A percentile compares a stretch with the other conserved stretches of the same genome.
Evolutionary conservation across 495 filamentous ascomycete species (phyloP).

Genomic region (Neurospora sp.): DNA sequence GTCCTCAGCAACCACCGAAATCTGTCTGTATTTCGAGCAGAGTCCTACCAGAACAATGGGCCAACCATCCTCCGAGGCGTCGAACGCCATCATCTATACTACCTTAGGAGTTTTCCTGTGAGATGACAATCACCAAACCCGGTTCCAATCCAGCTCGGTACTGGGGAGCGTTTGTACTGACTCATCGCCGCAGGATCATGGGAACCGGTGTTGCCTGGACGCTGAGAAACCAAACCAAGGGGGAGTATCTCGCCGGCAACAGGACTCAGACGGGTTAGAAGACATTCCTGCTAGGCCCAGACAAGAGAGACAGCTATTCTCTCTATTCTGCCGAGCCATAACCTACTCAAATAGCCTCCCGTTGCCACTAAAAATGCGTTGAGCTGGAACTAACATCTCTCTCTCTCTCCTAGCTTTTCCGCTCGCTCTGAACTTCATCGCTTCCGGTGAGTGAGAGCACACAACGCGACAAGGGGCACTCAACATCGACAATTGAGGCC

Average conservation of each 20-base stretch:
- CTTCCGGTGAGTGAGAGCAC: slow-evolving; percentile 59
- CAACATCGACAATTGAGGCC: neutral
- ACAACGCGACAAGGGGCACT: slow-evolving; percentile 2
- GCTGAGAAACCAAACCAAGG: slow-evolving; percentile 57
- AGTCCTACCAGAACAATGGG: slow-evolving; percentile 40
- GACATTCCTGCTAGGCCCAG: slow-evolving; percentile 1
- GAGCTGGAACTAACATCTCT: slow-evolving; percentile 10
- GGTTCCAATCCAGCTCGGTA: no score
- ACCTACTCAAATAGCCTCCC: neutral
- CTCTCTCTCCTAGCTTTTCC: slow-evolving; percentile 45
- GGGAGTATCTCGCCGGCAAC: slow-evolving; percentile 58
- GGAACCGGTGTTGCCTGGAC: slow-evolving; percentile 59
- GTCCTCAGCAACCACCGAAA: neutral
- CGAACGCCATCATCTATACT: slow-evolving; percentile 66
- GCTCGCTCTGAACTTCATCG: slow-evolving; percentile 72
- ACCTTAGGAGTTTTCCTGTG: slow-evolving; percentile 67
- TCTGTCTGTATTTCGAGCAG: neutral
- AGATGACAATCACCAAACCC: slow-evolving; percentile 8
- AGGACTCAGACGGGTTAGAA: slow-evolving; percentile 67
- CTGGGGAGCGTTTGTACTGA: neutral
- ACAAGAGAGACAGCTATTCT: neutral
- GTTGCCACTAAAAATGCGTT: neutral
- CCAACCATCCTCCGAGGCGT: slow-evolving; percentile 56
- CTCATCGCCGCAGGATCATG: slow-evolving; percentile 35
- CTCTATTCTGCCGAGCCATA: neutral